Evolutionary conservation across 1,284 basidiomycete genomes (phyloP).

Genomic region (Puccinia polysora): DNA sequence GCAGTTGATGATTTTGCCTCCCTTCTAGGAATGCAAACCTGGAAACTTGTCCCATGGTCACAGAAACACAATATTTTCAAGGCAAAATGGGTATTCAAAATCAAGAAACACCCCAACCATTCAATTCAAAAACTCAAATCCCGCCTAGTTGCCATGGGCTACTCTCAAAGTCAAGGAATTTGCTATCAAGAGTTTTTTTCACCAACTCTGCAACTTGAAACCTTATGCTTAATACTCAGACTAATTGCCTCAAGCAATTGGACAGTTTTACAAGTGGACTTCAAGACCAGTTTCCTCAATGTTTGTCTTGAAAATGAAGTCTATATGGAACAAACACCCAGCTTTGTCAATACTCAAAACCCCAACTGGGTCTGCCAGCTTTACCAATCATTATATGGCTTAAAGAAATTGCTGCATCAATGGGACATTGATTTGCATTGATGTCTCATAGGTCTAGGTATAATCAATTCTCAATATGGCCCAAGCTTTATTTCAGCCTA

Average conservation of each 20-base stretch:
- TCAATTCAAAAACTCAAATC: constrained; percentile 1
- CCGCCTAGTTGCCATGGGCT: not conserved
- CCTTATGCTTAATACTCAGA: not conserved
- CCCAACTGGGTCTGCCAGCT: not conserved
- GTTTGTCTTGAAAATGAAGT: not conserved
- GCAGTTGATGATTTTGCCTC: not conserved
- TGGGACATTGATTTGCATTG: constrained; percentile 16
- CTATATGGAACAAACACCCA: not conserved
- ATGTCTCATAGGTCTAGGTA: not conserved
- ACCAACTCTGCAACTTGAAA: not conserved
- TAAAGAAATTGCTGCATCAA: constrained; percentile 11
- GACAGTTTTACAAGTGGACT: not conserved
- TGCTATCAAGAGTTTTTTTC: not conserved
- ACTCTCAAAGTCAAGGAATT: not conserved
- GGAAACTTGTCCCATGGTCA: not conserved
- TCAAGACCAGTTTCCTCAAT: not conserved
- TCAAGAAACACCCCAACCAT: not conserved
- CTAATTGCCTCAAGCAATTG: not conserved
- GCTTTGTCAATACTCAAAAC: not conserved
- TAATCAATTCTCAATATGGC: not conserved
- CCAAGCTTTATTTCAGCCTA: not conserved
- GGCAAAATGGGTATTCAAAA: not conserved
- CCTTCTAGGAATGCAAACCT: not conserved
- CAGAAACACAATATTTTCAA: not conserved
- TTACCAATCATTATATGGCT: constrained; percentile 27